A percentile compares a stretch with the other conserved stretches of the same genome.
phyloP scores from a whole-genome alignment of 164 flowering plant species.

The Litsea cubeba region DNA sequence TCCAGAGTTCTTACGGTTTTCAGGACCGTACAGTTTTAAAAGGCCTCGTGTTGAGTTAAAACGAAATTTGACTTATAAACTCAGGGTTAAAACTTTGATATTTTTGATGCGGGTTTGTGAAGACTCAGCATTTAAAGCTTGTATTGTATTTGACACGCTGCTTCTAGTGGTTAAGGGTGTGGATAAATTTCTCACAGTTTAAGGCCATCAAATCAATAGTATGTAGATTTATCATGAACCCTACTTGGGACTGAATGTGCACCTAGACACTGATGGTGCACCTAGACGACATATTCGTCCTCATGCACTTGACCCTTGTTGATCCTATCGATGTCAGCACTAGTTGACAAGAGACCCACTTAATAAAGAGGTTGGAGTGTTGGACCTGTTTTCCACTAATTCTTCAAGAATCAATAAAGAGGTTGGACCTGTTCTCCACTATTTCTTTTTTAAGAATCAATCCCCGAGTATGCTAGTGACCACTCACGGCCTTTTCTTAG shows the following conservation, averaged over 20 bases:
- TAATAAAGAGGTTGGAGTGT: background rate
- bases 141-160: too few relatives aligned
- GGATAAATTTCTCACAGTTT: too few relatives aligned
- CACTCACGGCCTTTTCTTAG: background rate
- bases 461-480: background rate
- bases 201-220: too few relatives aligned
- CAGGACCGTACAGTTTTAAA: accelerated
- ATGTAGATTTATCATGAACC: too few relatives aligned
- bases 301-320: too few relatives aligned
- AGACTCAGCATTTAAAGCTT: too few relatives aligned
- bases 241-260: background rate
- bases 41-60: too few relatives aligned
- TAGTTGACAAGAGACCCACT: background rate
- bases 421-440: background rate
- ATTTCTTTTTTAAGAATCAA: background rate
- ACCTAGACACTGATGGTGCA: background rate
- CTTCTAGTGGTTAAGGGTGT: too few relatives aligned
- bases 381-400: background rate
- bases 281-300: background rate
- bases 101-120: accelerated
- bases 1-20: too few relatives aligned
- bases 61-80: too few relatives aligned
- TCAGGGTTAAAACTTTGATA: accelerated
- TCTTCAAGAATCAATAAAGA: background rate
- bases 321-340: background rate